phyloP scores from a whole-genome alignment of 164 flowering plant genomes.

The Magnolia officinalis region DNA sequence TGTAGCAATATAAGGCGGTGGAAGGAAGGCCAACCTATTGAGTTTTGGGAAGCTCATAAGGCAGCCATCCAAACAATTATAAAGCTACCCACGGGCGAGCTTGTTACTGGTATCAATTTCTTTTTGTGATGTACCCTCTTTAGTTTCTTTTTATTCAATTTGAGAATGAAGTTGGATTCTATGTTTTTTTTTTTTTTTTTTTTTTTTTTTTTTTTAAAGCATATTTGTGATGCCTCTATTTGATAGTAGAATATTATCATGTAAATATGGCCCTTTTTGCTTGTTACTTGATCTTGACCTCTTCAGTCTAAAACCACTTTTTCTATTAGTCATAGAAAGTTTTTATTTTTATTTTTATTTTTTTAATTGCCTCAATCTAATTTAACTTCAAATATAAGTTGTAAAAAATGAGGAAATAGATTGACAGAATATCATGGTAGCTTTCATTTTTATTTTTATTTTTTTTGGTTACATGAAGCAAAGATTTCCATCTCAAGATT shows the following conservation, averaged over 20 bases:
- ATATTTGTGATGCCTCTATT: neutral
- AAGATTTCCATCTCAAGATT: no score
- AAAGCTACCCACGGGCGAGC: conserved; percentile 82
- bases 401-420: no score
- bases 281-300: neutral
- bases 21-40: conserved; percentile 70
- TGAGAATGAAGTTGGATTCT: no score
- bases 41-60: conserved; percentile 83
- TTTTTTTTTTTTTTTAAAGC: neutral
- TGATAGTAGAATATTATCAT: neutral
- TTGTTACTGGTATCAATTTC: conserved; percentile 63
- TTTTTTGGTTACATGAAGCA: no score
- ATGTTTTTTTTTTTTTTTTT: no score
- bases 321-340: no score
- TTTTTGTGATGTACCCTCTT: neutral
- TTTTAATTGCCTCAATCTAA: no score
- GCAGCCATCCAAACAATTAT: conserved; percentile 74
- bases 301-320: neutral
- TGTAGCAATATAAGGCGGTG: conserved; percentile 76
- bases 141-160: neutral
- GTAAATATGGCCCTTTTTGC: neutral
- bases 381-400: no score
- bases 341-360: no score
- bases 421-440: no score
- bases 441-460: no score